Conservation (phyloP, 805 yeast genomes). For the Candida hungchunana region DNA sequence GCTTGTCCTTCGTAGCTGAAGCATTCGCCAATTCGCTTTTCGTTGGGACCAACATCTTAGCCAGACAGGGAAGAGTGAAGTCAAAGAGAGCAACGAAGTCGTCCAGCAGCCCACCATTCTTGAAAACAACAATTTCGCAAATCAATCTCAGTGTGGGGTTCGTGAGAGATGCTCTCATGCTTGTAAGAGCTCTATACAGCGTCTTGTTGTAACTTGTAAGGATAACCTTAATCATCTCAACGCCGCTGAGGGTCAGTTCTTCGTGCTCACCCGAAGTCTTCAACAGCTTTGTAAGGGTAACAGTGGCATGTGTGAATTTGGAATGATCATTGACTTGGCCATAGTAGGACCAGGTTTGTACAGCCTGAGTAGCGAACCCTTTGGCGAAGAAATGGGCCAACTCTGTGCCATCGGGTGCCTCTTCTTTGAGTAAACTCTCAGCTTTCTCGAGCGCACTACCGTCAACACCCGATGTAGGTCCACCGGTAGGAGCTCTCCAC, state of each 20-base stretch:
- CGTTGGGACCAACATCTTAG: constrained; percentile 56
- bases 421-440: constrained; percentile 13
- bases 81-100: constrained; percentile 67
- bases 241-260: constrained; percentile 26
- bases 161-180: constrained; percentile 52
- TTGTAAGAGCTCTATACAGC: constrained; percentile 62
- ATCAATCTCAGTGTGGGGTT: constrained; percentile 60
- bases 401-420: constrained; percentile 11
- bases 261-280: constrained; percentile 14
- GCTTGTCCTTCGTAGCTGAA: constrained; percentile 30
- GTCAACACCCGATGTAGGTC: constrained; percentile 10
- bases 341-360: constrained; percentile 45
- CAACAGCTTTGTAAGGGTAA: constrained; percentile 36
- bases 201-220: constrained; percentile 54
- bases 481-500: constrained; percentile 14
- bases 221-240: constrained; percentile 46
- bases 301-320: constrained; percentile 42
- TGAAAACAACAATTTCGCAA: constrained; percentile 44
- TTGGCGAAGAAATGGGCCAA: constrained; percentile 31
- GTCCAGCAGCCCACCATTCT: constrained; percentile 46
- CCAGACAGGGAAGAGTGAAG: constrained; percentile 53
- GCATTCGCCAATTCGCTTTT: constrained; percentile 41
- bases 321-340: constrained; percentile 48
- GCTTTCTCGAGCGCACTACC: constrained; percentile 20
- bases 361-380: constrained; percentile 33